Conservation (phyloP, 257 asterid genomes). For the Plantago major region DNA sequence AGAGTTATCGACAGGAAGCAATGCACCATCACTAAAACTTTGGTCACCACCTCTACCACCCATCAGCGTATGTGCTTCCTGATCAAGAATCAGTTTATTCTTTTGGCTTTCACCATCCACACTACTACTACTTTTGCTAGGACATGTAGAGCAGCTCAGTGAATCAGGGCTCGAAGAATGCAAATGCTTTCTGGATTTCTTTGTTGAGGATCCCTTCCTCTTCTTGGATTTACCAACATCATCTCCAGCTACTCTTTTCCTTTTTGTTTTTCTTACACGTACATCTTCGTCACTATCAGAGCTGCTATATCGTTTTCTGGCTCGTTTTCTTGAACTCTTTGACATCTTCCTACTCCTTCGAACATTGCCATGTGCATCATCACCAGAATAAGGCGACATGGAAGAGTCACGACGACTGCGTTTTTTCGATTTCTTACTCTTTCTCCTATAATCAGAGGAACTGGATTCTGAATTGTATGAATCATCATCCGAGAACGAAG, state of each 20-base stretch:
- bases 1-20: constrained; percentile 31
- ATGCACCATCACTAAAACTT: constrained; percentile 28
- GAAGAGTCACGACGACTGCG: constrained; percentile 37
- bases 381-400: constrained; percentile 45
- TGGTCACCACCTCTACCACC: constrained; percentile 31
- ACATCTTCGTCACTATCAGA: constrained; percentile 27
- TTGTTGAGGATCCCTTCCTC: constrained; percentile 46
- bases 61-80: constrained; percentile 21
- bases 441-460: constrained; percentile 33
- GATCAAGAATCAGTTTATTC: constrained; percentile 11
- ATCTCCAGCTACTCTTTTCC: constrained; percentile 49
- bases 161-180: constrained; percentile 55
- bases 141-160: constrained; percentile 49
- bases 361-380: constrained; percentile 42
- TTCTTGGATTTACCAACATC: constrained; percentile 24
- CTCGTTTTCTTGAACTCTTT: constrained; percentile 32
- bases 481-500: constrained; percentile 30
- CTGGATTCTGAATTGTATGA: constrained; percentile 21
- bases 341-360: constrained; percentile 18
- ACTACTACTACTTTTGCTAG: constrained; percentile 31
- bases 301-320: constrained; percentile 35
- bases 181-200: constrained; percentile 39
- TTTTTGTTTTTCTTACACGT: constrained; percentile 46
- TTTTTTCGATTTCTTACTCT: constrained; percentile 49
- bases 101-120: constrained; percentile 26